Evolutionary conservation across 345 rosid species (phyloP), one percentile per base, ranked within the genome.

Genomic region (Lepidium aucheri): DNA sequence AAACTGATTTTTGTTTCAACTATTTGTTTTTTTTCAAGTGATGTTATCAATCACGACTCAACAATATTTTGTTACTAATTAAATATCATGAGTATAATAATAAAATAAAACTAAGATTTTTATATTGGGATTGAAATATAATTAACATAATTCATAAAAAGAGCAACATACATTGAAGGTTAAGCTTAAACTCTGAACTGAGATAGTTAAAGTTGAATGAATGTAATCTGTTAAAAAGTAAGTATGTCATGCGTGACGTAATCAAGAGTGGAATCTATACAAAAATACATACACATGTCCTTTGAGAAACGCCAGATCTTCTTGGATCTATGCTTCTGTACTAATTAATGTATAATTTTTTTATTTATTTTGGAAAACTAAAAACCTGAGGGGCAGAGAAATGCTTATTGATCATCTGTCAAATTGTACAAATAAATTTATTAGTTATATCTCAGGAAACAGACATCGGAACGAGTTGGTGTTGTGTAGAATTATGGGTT

Each of bases 161-260:
- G 26, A 1, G 26, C 26, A 24, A 24, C 26, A 24, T 0, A 24
- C 26, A 24, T 24, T 24, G 26, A 39, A 39, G 8, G 16, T 40
- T 10, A 40, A 40, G 36, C 56, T 32, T 30, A n/a, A 17, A 34
- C 41, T 35, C 60, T 35, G 36, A 11, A 34, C 4, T 16, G 41
- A 6, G 4, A 54, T 17, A 5, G 30, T 26, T 26, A 26, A 7
- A 54, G 41, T 11, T 28, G 10, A 15, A 17, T 13, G 33, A 30
- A 16, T 60, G 63, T 22, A 68, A 50, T 40, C 36, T 26, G 59
- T 68, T 18, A 9, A 33, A 32, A 18, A 20, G 22, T 38, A 43
- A 24, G 44, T 32, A 59, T n/a, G 35, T 69, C 73, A 68, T 47
- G 59, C 24, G 38, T 68, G 42, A 59, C 59, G 42, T 59, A 14